Conservation (phyloP, 495 filamentous ascomycete species). For the Penicillium paradoxum region DNA sequence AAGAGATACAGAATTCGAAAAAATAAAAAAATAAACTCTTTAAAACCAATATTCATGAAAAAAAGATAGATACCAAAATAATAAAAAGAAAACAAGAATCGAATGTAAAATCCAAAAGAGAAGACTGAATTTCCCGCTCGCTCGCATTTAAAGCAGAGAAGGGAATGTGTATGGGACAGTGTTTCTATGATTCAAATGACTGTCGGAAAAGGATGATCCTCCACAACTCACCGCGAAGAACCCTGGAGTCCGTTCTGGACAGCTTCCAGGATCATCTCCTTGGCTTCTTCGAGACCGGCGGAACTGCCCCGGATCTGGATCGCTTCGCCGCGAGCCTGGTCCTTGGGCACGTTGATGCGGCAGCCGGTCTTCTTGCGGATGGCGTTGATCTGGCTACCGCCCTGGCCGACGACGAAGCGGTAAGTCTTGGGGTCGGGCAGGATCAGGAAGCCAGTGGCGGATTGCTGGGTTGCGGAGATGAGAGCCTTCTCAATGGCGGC, state of each 20-base stretch:
- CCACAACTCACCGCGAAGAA: constrained; percentile 14
- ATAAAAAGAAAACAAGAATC: constrained; percentile 5
- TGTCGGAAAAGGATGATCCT: not conserved
- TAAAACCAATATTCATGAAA: constrained; percentile 10
- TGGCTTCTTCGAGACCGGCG: constrained; percentile 82
- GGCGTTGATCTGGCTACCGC: constrained; percentile 82
- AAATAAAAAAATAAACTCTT: constrained; percentile 1
- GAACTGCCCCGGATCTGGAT: constrained; percentile 80
- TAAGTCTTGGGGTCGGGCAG: constrained; percentile 86
- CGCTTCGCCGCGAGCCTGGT: constrained; percentile 70
- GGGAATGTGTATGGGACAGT: not conserved
- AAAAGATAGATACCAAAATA: constrained; percentile 3
- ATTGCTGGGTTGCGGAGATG: constrained; percentile 64
- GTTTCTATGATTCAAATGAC: not conserved
- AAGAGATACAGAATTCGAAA: constrained; percentile 6
- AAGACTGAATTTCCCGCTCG: constrained; percentile 7
- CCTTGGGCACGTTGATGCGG: constrained; percentile 84
- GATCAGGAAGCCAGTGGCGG: constrained; percentile 75
- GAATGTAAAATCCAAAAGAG: not conserved
- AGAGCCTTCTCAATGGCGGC: constrained; percentile 65
- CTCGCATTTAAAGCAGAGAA: constrained; percentile 3
- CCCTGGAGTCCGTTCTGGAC: constrained; percentile 49
- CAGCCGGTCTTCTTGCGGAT: constrained; percentile 91
- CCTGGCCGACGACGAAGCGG: constrained; percentile 82
- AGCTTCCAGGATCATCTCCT: constrained; percentile 78